A percentile compares a stretch with the other conserved stretches of the same genome.
Conservation (phyloP, 495 filamentous ascomycete genomes). For the Hypoxylon fragiforme region DNA sequence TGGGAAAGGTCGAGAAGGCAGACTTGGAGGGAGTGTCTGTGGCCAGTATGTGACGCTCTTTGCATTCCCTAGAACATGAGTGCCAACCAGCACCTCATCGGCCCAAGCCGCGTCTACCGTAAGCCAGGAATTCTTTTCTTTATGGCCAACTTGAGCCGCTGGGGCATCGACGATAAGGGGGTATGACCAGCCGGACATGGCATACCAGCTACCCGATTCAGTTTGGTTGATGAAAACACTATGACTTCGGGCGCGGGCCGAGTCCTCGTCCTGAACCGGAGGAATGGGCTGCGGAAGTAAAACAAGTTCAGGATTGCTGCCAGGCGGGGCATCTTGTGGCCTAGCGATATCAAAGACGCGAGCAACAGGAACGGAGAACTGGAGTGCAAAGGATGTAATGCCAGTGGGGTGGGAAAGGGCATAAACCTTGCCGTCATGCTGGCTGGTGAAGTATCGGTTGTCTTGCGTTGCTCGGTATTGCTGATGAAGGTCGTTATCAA, state of each 20-base stretch:
- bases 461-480: conserved; percentile 83
- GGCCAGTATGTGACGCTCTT: conserved; percentile 27
- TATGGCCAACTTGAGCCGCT: conserved; percentile 64
- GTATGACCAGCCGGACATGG: conserved; percentile 84
- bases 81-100: conserved; percentile 49
- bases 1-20: conserved; percentile 30
- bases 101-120: conserved; percentile 38
- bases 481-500: conserved; percentile 80
- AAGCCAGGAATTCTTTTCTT: conserved; percentile 51
- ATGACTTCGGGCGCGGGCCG: conserved; percentile 58
- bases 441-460: conserved; percentile 82
- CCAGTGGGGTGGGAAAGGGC: conserved; percentile 47
- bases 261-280: conserved; percentile 60
- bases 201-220: conserved; percentile 85
- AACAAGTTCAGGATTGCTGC: conserved; percentile 66
- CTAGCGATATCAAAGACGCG: conserved; percentile 90
- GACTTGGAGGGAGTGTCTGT: conserved; percentile 21
- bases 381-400: conserved; percentile 53
- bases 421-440: conserved; percentile 84
- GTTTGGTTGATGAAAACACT: conserved; percentile 88
- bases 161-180: conserved; percentile 79
- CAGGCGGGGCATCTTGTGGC: conserved; percentile 59
- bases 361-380: conserved; percentile 80
- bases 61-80: conserved; percentile 47
- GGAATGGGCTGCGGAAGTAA: conserved; percentile 83